Base-by-base conservation (phyloP, 2,329 filamentous ascomycete species). In the Neopestalotiopsis sp. region DNA sequence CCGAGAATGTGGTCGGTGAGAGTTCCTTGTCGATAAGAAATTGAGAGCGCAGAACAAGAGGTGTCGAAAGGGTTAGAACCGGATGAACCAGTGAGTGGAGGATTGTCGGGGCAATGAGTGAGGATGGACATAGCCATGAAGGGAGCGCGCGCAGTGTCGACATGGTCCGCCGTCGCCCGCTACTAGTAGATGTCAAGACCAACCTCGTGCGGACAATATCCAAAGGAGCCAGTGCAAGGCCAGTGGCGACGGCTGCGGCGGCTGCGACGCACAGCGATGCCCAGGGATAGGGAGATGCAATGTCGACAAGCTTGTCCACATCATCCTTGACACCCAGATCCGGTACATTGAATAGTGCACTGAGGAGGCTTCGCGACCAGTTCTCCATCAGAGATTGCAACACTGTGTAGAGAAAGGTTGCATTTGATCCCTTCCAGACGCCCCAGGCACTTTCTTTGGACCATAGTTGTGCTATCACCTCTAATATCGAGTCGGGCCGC, bases 341-440 rank as follows among this genome's bases (percentile, higher is more conserved):
- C 1, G 95, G 95, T 14, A 98, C 88, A 71, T 97, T 97, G 74
- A 98, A 88, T 5, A 98, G 86, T 1, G 96, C 95, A 59, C 94
- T 94, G n/a, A 98, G 86, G 66, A 98, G 87, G 75, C 94, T 96
- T 75, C 94, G 89, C 10, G 95, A 93, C 91, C 97, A 99, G 74
- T 94, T 95, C 79, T 98, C 96, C 38, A 97, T 84, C 7, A 97
- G 91, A 12, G 94, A 94, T 71, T 95, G 89, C 20, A 98, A 86
- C 61, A 98, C 89, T 0, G 91, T 93, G 81, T 98, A 97, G 64
- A 98, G 85, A 76, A 98, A 99, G 1, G 94, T 97, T 14, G 93
- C 90, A 78, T 98, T 98, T 49, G 94, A 94, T 9, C 92, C 90
- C 79, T 98, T 98, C 95, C 95, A 99, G 4, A 98, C 91, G 4